phyloP scores from a whole-genome alignment of 1,139 yeast species.

The Suhomyces anneliseae region DNA sequence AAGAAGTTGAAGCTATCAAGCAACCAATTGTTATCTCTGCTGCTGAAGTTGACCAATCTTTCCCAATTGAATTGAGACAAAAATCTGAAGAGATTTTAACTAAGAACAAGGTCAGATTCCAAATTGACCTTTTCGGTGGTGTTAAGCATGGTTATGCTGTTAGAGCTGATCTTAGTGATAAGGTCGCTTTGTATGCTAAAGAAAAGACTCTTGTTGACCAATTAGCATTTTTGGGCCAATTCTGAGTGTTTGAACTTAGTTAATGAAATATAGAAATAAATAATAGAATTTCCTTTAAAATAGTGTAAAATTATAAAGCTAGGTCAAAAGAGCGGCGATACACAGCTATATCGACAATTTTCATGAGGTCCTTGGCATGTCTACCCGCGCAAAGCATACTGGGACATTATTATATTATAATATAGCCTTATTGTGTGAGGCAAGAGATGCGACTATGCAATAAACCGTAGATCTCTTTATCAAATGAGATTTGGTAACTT shows the following conservation, averaged over 20 bases:
- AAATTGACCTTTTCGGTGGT: constrained; percentile 59
- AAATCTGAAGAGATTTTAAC: constrained; percentile 58
- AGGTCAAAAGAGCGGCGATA: too few relatives aligned
- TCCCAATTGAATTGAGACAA: constrained; percentile 61
- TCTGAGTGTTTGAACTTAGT: not conserved
- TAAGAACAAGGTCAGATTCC: constrained; percentile 46
- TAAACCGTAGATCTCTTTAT: too few relatives aligned
- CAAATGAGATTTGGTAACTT: too few relatives aligned
- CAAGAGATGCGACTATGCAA: too few relatives aligned
- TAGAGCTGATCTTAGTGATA: constrained; percentile 62
- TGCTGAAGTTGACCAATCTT: constrained; percentile 66
- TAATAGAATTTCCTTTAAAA: not conserved
- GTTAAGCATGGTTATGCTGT: constrained; percentile 74
- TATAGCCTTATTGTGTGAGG: too few relatives aligned
- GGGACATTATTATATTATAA: too few relatives aligned
- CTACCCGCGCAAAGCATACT: too few relatives aligned
- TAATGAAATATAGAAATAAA: not conserved
- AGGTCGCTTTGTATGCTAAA: constrained; percentile 62
- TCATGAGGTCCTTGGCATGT: too few relatives aligned
- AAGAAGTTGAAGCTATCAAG: constrained; percentile 56
- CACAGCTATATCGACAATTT: too few relatives aligned
- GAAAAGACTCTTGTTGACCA: constrained; percentile 68
- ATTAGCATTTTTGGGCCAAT: constrained; percentile 27
- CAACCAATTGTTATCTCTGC: constrained; percentile 70
- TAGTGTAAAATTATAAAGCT: too few relatives aligned